A percentile compares a stretch with the other conserved stretches of the same genome.
These are phyloP conservation scores for Chimonanthus salicifolius DNA, from an alignment of 164 flowering plant genomes.

Conservation along the genomic window DNA sequence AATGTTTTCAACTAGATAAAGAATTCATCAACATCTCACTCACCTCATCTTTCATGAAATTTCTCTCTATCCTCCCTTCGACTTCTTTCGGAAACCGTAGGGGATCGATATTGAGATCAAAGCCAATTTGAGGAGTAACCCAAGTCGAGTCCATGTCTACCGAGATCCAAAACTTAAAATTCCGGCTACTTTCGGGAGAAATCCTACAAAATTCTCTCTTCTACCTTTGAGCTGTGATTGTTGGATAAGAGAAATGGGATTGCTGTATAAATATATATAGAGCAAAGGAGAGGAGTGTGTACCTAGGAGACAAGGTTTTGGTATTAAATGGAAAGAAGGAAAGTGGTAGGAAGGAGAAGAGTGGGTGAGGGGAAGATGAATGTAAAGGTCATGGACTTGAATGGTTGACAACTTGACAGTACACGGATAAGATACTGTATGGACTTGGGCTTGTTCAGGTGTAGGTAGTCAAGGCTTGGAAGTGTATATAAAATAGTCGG, in stretches of 20 bases:
- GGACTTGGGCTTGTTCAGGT: not conserved
- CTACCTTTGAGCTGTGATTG: not conserved
- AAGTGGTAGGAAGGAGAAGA: not conserved
- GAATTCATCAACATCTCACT: not conserved
- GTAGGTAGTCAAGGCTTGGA: not conserved
- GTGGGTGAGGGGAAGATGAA: not conserved
- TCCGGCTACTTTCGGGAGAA: too few species aligned
- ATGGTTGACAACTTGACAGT: not conserved
- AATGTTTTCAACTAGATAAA: too few species aligned
- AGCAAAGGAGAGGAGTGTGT: not conserved
- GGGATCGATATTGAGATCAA: slow-evolving; percentile 2
- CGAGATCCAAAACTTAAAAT: too few species aligned
- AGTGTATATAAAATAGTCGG: not conserved
- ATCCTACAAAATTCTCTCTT: too few species aligned
- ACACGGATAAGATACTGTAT: not conserved
- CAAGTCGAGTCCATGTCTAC: slow-evolving; percentile 4
- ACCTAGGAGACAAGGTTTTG: not conserved
- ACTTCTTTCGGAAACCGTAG: not conserved
- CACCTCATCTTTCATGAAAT: slow-evolving; percentile 3
- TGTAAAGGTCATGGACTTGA: not conserved
- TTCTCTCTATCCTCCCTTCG: not conserved
- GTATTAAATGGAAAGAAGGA: not conserved
- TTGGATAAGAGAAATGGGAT: not conserved
- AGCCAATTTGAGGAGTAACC: not conserved
- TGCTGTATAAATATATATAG: not conserved